These are phyloP conservation scores for Pichia manshurica DNA, from an alignment of 805 yeast genomes.

Conservation along the genomic window DNA sequence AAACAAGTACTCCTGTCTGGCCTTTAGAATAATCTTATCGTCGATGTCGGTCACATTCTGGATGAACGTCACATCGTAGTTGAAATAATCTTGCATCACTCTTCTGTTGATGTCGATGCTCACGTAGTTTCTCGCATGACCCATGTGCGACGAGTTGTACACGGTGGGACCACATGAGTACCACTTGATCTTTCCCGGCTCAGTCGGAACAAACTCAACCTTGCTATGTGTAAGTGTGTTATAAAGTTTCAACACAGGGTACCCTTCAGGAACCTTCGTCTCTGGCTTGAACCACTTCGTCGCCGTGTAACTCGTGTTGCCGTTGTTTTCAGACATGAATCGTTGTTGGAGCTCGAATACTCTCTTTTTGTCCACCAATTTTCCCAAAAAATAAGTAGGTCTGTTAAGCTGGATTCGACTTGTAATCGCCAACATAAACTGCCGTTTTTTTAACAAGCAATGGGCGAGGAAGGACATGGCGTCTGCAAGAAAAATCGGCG, in stretches of 20 bases:
- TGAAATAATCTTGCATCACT: constrained; percentile 83
- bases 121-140: constrained; percentile 96
- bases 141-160: constrained; percentile 94
- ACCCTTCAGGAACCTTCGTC: constrained; percentile 10
- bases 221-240: constrained; percentile 82
- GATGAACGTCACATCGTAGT: constrained; percentile 79
- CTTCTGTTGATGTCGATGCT: constrained; percentile 91
- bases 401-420: no score
- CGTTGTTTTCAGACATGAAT: no score
- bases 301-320: constrained; percentile 12
- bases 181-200: constrained; percentile 73
- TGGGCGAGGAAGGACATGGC: no score
- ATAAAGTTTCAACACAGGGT: constrained; percentile 55
- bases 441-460: no score
- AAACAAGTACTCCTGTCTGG: constrained; percentile 81
- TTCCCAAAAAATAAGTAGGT: no score
- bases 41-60: constrained; percentile 99
- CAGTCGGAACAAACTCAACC: constrained; percentile 67
- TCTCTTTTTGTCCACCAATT: no score
- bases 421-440: no score
- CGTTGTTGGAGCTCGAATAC: no score
- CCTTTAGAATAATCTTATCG: constrained; percentile 92
- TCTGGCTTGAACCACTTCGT: constrained; percentile 30
- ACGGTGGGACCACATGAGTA: constrained; percentile 99
- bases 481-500: no score